Percentiles rank a stretch among this genome's conserved stretches.
phyloP scores from a whole-genome alignment of 257 asterid genomes.

The Solanum chaucha region DNA sequence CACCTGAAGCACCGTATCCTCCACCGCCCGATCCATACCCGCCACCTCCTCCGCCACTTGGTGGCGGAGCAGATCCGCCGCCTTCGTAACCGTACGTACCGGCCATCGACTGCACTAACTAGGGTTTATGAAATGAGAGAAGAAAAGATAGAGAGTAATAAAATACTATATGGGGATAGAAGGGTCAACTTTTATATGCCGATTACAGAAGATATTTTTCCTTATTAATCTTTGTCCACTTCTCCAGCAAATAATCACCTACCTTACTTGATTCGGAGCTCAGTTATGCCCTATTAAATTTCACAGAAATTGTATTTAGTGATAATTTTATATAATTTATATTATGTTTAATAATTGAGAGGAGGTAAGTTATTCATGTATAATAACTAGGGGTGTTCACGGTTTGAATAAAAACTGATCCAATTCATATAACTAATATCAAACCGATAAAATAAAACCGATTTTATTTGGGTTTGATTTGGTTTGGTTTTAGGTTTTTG shows the following conservation, averaged over 20 bases:
- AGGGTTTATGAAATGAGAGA: background rate
- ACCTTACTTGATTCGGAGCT: background rate
- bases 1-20: slow-evolving; percentile 53
- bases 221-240: background rate
- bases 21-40: slow-evolving; percentile 1
- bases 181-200: background rate
- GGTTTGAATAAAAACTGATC: too few relatives aligned
- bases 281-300: too few relatives aligned
- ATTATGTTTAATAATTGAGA: too few relatives aligned
- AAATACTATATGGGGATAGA: background rate
- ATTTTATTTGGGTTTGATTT: too few relatives aligned
- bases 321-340: too few relatives aligned
- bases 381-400: too few relatives aligned
- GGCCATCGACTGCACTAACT: slow-evolving; percentile 1
- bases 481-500: too few relatives aligned
- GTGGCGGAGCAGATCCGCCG: slow-evolving; percentile 11
- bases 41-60: background rate
- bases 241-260: background rate
- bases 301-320: too few relatives aligned
- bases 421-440: too few relatives aligned
- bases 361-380: too few relatives aligned
- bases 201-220: background rate
- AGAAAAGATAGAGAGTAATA: background rate
- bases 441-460: too few relatives aligned
- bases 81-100: slow-evolving; percentile 9